Evolutionary conservation across 306 rosid species (phyloP).

Genomic region (Fragaria iinumae): DNA sequence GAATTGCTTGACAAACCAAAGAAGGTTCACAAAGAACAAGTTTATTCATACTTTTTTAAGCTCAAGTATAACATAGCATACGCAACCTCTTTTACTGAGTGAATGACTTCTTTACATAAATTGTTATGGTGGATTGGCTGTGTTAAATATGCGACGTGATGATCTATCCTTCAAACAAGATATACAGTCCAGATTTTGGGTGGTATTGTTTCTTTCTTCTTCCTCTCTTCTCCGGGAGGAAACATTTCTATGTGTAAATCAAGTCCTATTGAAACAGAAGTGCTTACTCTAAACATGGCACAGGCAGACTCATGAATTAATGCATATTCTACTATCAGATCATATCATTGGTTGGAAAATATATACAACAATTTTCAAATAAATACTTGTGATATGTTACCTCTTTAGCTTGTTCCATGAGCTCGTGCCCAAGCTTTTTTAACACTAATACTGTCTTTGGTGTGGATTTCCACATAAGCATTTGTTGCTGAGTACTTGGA

Average conservation of each 20-base stretch:
- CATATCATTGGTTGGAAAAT: not conserved
- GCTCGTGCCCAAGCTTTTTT: slow-evolving; percentile 84
- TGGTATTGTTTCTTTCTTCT: not conserved
- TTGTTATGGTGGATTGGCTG: not conserved
- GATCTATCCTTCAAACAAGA: not conserved
- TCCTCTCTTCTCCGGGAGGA: not conserved
- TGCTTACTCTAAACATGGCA: not conserved
- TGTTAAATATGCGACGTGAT: not conserved
- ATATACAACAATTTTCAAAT: not conserved
- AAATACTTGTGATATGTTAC: slow-evolving; percentile 34
- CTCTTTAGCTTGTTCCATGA: slow-evolving; percentile 99
- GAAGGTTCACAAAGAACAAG: slow-evolving; percentile 2
- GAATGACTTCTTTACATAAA: slow-evolving; percentile 1
- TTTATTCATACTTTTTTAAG: not conserved
- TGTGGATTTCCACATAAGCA: slow-evolving; percentile 97
- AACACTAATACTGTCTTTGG: slow-evolving; percentile 90
- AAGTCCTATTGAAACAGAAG: not conserved
- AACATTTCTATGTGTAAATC: not conserved
- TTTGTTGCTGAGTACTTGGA: slow-evolving; percentile 98
- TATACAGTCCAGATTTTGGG: not conserved
- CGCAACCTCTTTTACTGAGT: not conserved
- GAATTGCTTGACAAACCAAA: slow-evolving; percentile 4
- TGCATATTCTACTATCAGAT: not conserved
- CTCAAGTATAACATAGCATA: not conserved
- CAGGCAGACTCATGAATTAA: not conserved